phyloP scores from a whole-genome alignment of 140 eudicot genomes.

The Erigeron philadelphicus region DNA sequence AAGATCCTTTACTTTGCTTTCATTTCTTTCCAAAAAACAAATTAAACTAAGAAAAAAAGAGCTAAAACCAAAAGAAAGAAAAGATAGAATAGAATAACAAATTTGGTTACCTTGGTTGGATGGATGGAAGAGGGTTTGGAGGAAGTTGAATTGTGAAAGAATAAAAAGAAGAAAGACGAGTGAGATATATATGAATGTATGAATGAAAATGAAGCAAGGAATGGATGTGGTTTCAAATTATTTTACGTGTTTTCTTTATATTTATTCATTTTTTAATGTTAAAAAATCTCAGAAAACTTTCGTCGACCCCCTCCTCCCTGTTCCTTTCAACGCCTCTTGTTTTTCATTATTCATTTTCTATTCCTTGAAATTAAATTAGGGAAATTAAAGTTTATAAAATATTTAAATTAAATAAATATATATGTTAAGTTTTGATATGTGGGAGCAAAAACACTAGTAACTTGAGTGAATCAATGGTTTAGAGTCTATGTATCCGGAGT shows the following conservation, averaged over 20 bases:
- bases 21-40: no score
- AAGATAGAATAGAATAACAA: background rate
- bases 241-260: conserved; percentile 22
- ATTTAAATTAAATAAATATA: no score
- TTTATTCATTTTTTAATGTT: no score
- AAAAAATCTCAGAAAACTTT: background rate
- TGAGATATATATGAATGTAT: conserved; percentile 10
- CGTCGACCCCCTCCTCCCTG: background rate
- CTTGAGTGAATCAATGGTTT: no score
- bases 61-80: background rate
- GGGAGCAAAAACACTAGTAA: no score
- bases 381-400: no score
- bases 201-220: background rate
- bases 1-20: no score
- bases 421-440: no score
- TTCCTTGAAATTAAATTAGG: no score
- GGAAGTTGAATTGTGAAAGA: background rate
- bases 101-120: conserved; percentile 14
- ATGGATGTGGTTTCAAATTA: conserved; percentile 30
- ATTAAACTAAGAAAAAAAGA: background rate
- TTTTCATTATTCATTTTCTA: background rate
- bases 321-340: conserved; percentile 20
- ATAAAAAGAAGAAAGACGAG: background rate
- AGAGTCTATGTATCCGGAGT: no score
- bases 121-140: background rate